Evolutionary conservation across 768 basidiomycete species (phyloP), one percentile per base, ranked within the genome.

Genomic region (Lactifluus rugatus): DNA sequence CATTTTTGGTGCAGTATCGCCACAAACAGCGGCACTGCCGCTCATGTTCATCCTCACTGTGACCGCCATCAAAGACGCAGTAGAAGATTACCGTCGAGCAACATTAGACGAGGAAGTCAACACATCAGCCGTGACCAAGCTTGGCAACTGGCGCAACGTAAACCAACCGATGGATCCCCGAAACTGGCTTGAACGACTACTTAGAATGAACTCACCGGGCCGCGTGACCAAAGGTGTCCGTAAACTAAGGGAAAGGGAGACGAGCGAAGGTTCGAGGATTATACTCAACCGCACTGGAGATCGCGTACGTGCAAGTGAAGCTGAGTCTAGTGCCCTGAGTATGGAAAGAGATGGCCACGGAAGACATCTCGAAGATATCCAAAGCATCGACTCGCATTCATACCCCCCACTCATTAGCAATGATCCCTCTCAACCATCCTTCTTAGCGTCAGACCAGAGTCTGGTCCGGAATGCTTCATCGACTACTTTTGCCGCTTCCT

Each of bases 11-110:
- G 90, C 93, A 0, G 82, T 90, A 2, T 79, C 87, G 2, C 86
- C 91, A 1, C 78, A 85, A 45, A 82, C 91, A 58, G 82, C 92
- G 3, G 86, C 89, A 65, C 72, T 97, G 4, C 95, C 95, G 0
- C 78, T 97, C 7, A 74, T 88, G 39, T 90, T 94, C 72, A 95
- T 98, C 63, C 70, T 99, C 41, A 69, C 75, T 28, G 87, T 95
- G 50, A 97, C 95, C 16, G 94, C 87, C 3, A 80, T 96, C 75
- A 99, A 97, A 72, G 95, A 99, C 69, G 95, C 87, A 7, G 75
- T 97, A 34, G 95, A 98, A 73, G 95, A 99, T 72, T 94, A 91
- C 69, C 84, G 94, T n/a, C 84, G 95, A 51, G 87, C 87, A 10
- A 65, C 72, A 9, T 77, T 94, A 41, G 95, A 99, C 69, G 88